Conservation (phyloP, 305 asterid genomes). For the Plantago lanceolata region DNA sequence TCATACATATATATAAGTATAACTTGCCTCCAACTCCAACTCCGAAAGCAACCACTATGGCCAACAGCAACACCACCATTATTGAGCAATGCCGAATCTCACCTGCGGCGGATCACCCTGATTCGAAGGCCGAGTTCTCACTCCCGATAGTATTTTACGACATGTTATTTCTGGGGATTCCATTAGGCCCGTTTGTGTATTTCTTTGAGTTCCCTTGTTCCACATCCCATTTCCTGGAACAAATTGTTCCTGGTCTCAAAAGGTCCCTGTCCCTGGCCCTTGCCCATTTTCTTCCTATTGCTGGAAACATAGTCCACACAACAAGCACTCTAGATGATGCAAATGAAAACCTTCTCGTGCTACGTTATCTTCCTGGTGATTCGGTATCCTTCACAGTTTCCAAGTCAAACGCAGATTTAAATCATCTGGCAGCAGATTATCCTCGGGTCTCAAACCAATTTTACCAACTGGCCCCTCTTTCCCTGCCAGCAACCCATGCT, state of each 20-base stretch:
- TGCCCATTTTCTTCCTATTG: slow-evolving; percentile 25
- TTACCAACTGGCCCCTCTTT: slow-evolving; percentile 22
- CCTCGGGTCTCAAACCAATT: slow-evolving; percentile 20
- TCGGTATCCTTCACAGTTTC: slow-evolving; percentile 22
- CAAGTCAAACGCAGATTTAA: slow-evolving; percentile 18
- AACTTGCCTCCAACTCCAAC: too few species aligned
- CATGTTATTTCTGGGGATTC: too few species aligned
- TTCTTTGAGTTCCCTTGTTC: slow-evolving; percentile 23
- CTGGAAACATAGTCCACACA: slow-evolving; percentile 17
- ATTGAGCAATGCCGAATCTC: too few species aligned
- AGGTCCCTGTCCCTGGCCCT: slow-evolving; percentile 27
- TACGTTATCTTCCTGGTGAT: too few species aligned
- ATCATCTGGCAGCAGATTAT: slow-evolving; percentile 15
- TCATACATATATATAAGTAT: too few species aligned
- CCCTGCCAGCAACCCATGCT: not conserved
- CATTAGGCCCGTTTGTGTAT: not conserved
- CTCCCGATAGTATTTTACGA: too few species aligned
- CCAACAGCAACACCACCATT: too few species aligned
- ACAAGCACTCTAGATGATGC: too few species aligned
- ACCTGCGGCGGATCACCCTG: too few species aligned
- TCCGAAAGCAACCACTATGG: too few species aligned
- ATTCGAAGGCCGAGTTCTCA: too few species aligned
- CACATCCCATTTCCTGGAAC: slow-evolving; percentile 18
- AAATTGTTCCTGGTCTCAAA: slow-evolving; percentile 25
- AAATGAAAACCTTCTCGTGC: too few species aligned